These are phyloP conservation scores for Cucurbita ficifolia DNA, from an alignment of 306 rosid genomes.

Conservation along the genomic window DNA sequence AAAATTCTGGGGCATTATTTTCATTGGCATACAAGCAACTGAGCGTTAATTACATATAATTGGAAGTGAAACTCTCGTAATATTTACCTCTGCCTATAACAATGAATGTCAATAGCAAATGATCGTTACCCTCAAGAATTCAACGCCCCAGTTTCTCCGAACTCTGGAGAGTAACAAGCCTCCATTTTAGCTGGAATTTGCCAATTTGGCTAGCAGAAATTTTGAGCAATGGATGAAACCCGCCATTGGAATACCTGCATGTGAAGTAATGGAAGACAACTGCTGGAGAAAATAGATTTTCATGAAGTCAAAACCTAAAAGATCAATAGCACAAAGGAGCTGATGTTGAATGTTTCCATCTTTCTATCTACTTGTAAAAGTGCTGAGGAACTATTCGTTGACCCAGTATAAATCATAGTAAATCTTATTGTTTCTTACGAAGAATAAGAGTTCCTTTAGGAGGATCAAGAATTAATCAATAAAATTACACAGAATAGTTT, in stretches of 20 bases:
- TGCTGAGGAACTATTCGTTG: neutral
- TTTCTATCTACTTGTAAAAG: neutral
- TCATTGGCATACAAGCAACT: neutral
- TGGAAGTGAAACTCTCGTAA: neutral
- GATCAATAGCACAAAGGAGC: neutral
- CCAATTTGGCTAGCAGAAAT: neutral
- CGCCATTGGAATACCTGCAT: neutral
- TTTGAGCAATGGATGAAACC: neutral
- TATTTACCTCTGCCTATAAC: neutral
- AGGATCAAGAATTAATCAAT: neutral
- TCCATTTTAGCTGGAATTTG: neutral
- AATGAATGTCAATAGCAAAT: neutral
- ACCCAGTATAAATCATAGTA: neutral
- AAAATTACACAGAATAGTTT: neutral
- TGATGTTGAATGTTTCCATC: neutral
- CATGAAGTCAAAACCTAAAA: neutral
- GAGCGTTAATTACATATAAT: neutral
- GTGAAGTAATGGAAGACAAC: neutral
- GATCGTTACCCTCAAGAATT: neutral
- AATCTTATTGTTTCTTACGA: neutral
- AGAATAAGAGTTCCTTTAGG: neutral
- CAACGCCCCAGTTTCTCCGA: neutral
- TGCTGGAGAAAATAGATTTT: neutral
- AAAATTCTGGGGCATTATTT: neutral
- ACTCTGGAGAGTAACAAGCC: neutral